These are phyloP conservation scores for Dactylis glomerata DNA, from an alignment of 176 grass and related monocot species.

Conservation along the genomic window DNA sequence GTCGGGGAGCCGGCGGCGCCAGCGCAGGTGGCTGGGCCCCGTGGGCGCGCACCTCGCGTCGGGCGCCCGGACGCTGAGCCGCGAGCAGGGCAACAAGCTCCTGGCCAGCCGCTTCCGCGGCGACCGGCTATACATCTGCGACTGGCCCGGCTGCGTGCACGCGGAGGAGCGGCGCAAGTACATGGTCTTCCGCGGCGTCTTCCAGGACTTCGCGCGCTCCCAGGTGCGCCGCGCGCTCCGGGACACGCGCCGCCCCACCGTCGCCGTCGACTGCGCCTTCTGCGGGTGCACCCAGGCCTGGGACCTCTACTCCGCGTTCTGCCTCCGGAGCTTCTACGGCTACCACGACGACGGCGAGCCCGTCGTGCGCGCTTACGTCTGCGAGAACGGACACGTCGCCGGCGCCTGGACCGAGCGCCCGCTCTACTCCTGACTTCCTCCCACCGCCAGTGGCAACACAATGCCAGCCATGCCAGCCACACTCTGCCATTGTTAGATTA, in stretches of 20 bases:
- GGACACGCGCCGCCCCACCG: constrained; percentile 58
- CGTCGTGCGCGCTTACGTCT: constrained; percentile 85
- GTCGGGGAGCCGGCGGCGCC: constrained; percentile 5
- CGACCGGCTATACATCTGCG: constrained; percentile 88
- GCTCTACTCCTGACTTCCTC: constrained; percentile 57
- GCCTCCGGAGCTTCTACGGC: constrained; percentile 85
- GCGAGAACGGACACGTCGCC: constrained; percentile 92
- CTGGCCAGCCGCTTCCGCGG: constrained; percentile 81
- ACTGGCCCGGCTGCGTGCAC: constrained; percentile 92
- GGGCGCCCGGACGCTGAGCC: constrained; percentile 70
- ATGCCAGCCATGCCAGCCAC: not conserved
- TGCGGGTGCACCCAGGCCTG: constrained; percentile 65
- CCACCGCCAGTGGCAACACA: not conserved
- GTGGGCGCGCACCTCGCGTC: constrained; percentile 68
- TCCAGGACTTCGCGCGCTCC: constrained; percentile 73
- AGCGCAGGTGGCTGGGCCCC: constrained; percentile 46
- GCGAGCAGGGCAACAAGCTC: constrained; percentile 88
- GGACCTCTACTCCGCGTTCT: constrained; percentile 93
- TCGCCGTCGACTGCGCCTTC: constrained; percentile 78
- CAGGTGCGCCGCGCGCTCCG: constrained; percentile 70
- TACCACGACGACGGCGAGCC: constrained; percentile 97
- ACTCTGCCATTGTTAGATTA: not conserved
- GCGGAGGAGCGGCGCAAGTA: constrained; percentile 84
- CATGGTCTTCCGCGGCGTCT: constrained; percentile 97
- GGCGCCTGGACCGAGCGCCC: constrained; percentile 91